Evolutionary conservation across 106 monocot species (phyloP), one percentile per base, ranked within the genome.

Genomic region (Iris macrosiphon): DNA sequence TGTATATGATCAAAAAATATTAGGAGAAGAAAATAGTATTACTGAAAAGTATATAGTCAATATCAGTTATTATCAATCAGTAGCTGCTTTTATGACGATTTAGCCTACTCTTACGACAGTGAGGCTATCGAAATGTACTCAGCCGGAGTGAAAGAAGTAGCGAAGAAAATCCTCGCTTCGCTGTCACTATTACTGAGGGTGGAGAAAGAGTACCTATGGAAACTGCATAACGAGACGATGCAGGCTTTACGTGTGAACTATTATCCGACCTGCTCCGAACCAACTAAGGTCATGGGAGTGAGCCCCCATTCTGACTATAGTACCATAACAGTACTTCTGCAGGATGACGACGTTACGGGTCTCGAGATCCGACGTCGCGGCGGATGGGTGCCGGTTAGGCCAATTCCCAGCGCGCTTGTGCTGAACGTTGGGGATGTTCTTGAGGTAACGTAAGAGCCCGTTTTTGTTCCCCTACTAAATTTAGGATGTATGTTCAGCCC

Each of bases 401-500:
- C 62, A 26, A 15, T 71, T 4, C 62, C 62, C 13, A 31, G 22
- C 25, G 70, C 70, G 4, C 16, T 70, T 1, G 41, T 70, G 0
- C 4, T 61, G 3, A 70, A 69, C 22, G 24, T 69, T 13, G 51
- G 69, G 2, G 69, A 69, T 35, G 43, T n/a, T 17, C 5, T 69
- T 12, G 69, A 69, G 52, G 69, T 69, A 69, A 40, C 3, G 7
- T 45, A 21, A 45, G 37, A 6, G 12, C n/a, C n/a, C n/a, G n/a
- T n/a, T n/a, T n/a, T n/a, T n/a, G n/a, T n/a, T n/a, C n/a, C n/a
- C n/a, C n/a, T n/a, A n/a, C n/a, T n/a, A n/a, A n/a, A n/a, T n/a
- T n/a, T n/a, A n/a, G n/a, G n/a, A n/a, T n/a, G n/a, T n/a, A n/a
- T n/a, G n/a, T n/a, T n/a, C n/a, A n/a, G n/a, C n/a, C n/a, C n/a